Percentiles rank a stretch among this genome's conserved stretches.
Conservation (phyloP, 148 eudicot genomes). For the Vaccinium myrtillus region DNA sequence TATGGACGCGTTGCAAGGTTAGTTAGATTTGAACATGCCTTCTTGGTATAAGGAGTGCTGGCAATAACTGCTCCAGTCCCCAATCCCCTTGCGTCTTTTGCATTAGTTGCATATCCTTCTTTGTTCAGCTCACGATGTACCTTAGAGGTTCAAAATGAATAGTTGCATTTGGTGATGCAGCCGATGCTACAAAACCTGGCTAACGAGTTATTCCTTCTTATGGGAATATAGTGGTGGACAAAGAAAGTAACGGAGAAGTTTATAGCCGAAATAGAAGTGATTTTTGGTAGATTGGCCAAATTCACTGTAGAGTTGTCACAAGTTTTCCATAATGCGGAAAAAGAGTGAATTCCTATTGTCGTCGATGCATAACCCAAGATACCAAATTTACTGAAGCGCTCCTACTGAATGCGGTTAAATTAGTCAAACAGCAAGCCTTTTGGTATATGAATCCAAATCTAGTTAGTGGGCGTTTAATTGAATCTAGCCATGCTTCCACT, state of each 20-base stretch:
- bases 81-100: conserved; percentile 1
- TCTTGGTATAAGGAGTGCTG: background rate
- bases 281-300: background rate
- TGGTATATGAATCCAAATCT: background rate
- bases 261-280: background rate
- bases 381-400: background rate
- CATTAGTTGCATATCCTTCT: background rate
- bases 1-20: conserved; percentile 60
- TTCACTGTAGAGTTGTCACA: background rate
- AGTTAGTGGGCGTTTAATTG: background rate
- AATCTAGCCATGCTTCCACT: conserved; percentile 52
- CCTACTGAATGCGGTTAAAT: background rate
- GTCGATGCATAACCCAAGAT: background rate
- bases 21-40: background rate
- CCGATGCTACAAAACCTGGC: background rate
- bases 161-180: background rate
- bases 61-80: background rate
- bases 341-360: background rate
- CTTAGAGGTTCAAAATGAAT: background rate
- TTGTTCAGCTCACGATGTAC: background rate
- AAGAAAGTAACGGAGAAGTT: background rate
- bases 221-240: background rate
- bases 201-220: background rate
- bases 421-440: background rate
- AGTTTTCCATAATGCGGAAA: background rate